Conservation (phyloP, 768 basidiomycete species). For the Rubroboletus pulcherrimus region DNA sequence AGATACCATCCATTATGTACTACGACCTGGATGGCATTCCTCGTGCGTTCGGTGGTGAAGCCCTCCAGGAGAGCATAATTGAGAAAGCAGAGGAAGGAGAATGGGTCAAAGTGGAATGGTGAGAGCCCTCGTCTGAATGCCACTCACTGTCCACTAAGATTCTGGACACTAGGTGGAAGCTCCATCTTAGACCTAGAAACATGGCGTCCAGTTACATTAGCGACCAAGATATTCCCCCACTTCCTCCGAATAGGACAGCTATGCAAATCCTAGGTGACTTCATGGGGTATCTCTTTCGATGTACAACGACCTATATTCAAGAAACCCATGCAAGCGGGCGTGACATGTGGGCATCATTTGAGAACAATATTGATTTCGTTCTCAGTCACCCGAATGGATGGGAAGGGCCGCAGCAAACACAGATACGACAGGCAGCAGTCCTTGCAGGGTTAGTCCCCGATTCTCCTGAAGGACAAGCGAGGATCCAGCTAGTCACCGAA, state of each 20-base stretch:
- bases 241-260: slow-evolving; percentile 42
- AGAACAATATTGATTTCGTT: slow-evolving; percentile 41
- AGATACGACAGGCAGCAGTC: slow-evolving; percentile 43
- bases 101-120: slow-evolving; percentile 33
- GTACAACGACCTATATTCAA: slow-evolving; percentile 41
- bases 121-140: background rate
- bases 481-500: slow-evolving; percentile 46
- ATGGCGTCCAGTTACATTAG: slow-evolving; percentile 20
- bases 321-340: slow-evolving; percentile 43
- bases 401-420: slow-evolving; percentile 42
- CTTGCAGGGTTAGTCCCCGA: slow-evolving; percentile 39
- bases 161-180: slow-evolving; percentile 30
- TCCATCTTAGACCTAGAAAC: slow-evolving; percentile 31
- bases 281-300: slow-evolving; percentile 42
- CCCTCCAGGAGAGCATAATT: slow-evolving; percentile 35
- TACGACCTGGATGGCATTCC: slow-evolving; percentile 41
- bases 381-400: slow-evolving; percentile 48
- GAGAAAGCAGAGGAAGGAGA: slow-evolving; percentile 39
- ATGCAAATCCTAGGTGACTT: slow-evolving; percentile 48
- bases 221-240: slow-evolving; percentile 36
- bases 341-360: slow-evolving; percentile 40
- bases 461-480: slow-evolving; percentile 32
- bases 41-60: slow-evolving; percentile 45
- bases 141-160: slow-evolving; percentile 5
- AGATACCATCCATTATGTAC: slow-evolving; percentile 48